Percentiles rank a stretch among this genome's conserved stretches.
Conservation (phyloP, 2,329 filamentous ascomycete genomes). For the Amylocarpus encephaloides region DNA sequence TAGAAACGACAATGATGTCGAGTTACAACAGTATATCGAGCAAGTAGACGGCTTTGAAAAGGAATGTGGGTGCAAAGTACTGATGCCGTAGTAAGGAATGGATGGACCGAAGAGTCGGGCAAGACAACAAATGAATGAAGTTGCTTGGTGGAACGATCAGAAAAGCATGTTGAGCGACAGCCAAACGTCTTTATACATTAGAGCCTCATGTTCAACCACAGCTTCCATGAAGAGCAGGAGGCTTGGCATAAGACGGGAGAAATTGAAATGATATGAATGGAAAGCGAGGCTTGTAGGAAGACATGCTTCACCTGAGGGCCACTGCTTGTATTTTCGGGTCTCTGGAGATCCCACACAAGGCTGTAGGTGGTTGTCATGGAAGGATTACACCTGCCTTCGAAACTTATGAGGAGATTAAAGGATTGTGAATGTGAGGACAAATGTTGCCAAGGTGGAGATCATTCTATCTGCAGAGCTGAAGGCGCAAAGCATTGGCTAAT, state of each 20-base stretch:
- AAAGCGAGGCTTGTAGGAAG: background rate
- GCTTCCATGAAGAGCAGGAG: background rate
- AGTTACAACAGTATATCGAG: background rate
- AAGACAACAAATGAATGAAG: constrained; percentile 2
- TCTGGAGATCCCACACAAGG: background rate
- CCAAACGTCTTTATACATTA: background rate
- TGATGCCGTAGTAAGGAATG: background rate
- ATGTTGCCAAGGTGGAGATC: background rate
- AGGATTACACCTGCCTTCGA: background rate
- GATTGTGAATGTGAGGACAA: background rate
- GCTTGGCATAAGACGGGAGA: background rate
- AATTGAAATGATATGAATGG: background rate
- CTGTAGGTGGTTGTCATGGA: background rate
- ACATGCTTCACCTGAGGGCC: background rate
- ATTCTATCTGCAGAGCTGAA: background rate
- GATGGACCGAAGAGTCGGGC: background rate
- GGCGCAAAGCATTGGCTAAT: no score
- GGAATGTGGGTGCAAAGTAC: background rate
- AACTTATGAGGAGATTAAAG: background rate
- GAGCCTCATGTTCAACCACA: background rate
- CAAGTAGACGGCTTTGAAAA: background rate
- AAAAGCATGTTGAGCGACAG: background rate
- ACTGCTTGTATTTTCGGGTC: background rate
- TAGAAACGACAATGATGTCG: background rate
- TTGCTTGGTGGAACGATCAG: background rate